Evolutionary conservation across 768 basidiomycete species (phyloP), one percentile per base, ranked within the genome.

Genomic region (Agrocybe praecox): DNA sequence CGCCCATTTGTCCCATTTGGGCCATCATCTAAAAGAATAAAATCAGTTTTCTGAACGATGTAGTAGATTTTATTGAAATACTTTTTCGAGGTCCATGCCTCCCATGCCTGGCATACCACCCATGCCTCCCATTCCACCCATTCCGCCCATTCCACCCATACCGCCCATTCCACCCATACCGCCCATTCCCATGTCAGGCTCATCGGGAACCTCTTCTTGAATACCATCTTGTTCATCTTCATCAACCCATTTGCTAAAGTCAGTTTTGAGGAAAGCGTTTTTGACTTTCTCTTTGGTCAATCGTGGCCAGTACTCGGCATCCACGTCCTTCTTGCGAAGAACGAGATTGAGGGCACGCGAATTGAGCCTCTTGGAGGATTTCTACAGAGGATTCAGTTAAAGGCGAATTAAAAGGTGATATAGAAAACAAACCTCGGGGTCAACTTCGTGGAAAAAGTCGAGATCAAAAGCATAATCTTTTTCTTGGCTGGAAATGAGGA

Each of bases 211-310:
- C n/a, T 76, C 56, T 9, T 60, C 67, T 1, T 71, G 62, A 21
- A 74, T 81, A 49, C 80, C 89, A 40, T 92, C 90, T 75, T 98
- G 96, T 70, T 98, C 96, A 69, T 98, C 96, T 76, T 98, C 96
- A 67, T 98, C 96, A 42, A 90, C 89, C 95, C 95, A 98, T 77
- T 92, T 96, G 62, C 79, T 79, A 71, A 98, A 98, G 73, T 98
- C 93, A 45, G 94, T 97, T 82, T 97, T 98, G 73, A 98, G 76
- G 75, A 85, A 96, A 55, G 86, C 77, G 49, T 80, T 85, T 74
- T 83, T 92, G 58, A 83, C 67, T 73, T 94, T 96, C 58, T 91
- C 90, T 73, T 96, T 94, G 46, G 92, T 94, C 50, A 98, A 78
- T 56, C 96, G 84, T 22, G 93, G 92, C 96, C 96, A 98, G 74